Conservation (phyloP, 2,329 filamentous ascomycete genomes). For the Biscogniauxia mediterranea region DNA sequence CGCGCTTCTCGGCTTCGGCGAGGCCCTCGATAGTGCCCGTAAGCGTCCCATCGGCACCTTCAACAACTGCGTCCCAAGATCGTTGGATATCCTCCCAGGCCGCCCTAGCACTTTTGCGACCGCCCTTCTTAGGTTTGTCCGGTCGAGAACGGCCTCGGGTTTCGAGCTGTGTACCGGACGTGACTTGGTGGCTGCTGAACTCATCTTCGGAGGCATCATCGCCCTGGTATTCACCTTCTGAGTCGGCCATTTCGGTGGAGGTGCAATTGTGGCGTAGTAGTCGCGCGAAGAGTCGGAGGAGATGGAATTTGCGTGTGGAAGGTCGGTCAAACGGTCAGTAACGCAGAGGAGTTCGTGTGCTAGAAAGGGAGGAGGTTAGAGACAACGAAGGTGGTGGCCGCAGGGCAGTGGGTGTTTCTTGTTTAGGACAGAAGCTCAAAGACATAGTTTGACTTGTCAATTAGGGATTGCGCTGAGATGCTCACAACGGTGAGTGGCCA, state of each 20-base stretch:
- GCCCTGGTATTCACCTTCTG: constrained; percentile 67
- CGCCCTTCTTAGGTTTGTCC: constrained; percentile 31
- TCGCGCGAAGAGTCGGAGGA: neutral
- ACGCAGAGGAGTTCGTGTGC: neutral
- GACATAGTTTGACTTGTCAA: neutral
- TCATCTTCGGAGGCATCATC: constrained; percentile 66
- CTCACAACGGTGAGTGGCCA: neutral
- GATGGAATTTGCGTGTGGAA: neutral
- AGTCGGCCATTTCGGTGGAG: constrained; percentile 60
- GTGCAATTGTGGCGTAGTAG: neutral
- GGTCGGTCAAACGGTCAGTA: neutral
- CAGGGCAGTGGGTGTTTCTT: neutral
- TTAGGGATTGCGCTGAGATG: neutral
- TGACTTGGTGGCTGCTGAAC: constrained; percentile 49
- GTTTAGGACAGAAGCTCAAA: neutral
- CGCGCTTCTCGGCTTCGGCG: constrained; percentile 78
- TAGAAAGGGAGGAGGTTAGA: neutral
- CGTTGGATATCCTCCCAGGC: constrained; percentile 67
- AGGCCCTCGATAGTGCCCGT: constrained; percentile 68
- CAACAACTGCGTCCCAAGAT: constrained; percentile 72
- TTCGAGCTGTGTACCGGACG: constrained; percentile 32
- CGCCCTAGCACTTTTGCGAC: constrained; percentile 42
- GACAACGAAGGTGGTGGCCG: neutral
- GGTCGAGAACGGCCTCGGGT: constrained; percentile 24
- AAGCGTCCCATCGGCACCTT: constrained; percentile 76